phyloP scores from a whole-genome alignment of 2,329 filamentous ascomycete species.

The Trichoderma koningiopsis region DNA sequence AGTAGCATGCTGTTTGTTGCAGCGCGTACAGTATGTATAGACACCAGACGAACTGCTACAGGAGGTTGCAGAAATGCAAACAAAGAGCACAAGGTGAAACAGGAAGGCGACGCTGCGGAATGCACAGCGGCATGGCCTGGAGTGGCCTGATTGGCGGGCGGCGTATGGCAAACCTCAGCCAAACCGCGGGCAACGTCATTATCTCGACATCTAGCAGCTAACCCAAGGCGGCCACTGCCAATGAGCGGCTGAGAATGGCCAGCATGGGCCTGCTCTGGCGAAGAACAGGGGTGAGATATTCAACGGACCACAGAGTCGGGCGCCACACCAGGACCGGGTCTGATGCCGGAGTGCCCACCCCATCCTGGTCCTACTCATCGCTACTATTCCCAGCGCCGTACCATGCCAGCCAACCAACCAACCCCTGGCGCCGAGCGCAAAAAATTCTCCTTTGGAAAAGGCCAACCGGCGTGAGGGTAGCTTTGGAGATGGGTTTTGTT shows the following conservation, averaged over 20 bases:
- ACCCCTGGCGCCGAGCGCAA: constrained; percentile 2
- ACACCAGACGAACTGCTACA: background rate
- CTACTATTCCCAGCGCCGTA: constrained; percentile 3
- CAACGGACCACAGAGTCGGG: constrained; percentile 24
- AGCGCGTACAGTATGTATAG: background rate
- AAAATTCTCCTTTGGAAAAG: constrained; percentile 21
- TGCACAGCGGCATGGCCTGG: constrained; percentile 1
- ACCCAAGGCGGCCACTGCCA: constrained; percentile 13
- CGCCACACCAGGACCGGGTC: constrained; percentile 25
- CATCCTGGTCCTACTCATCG: background rate
- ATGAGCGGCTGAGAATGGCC: constrained; percentile 18
- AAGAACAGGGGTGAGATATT: constrained; percentile 20
- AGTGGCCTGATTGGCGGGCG: constrained; percentile 21
- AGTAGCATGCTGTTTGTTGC: background rate
- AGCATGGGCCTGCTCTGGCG: constrained; percentile 22
- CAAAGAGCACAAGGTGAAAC: constrained; percentile 19
- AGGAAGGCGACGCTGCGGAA: constrained; percentile 16
- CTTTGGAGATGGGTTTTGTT: background rate
- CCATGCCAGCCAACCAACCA: constrained; percentile 9
- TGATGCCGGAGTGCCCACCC: constrained; percentile 21
- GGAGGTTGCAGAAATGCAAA: background rate
- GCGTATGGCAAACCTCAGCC: constrained; percentile 11
- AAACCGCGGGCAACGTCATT: constrained; percentile 24
- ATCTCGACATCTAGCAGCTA: constrained; percentile 23
- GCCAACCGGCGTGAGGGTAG: background rate